Evolutionary conservation across 148 eudicot genomes (phyloP).

Genomic region (Rhododendron ovatum): DNA sequence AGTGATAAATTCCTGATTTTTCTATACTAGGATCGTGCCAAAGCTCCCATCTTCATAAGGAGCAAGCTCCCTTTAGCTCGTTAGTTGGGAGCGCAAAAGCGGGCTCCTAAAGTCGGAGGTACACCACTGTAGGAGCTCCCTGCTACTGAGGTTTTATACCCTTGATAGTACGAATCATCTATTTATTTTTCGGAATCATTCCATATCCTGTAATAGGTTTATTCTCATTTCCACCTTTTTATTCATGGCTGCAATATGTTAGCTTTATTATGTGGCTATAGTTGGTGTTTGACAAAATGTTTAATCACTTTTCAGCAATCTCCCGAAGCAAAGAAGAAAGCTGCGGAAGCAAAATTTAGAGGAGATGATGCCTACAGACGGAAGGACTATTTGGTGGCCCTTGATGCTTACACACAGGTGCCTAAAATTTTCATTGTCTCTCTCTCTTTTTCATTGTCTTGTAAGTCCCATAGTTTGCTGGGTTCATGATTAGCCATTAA

Average conservation of each 20-base stretch:
- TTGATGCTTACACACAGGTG: constrained; percentile 92
- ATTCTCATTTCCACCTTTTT: background rate
- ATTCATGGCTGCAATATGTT: background rate
- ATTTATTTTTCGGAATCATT: background rate
- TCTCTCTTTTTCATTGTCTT: background rate
- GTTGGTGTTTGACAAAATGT: background rate
- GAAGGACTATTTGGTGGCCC: constrained; percentile 58
- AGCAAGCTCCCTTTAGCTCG: too few relatives aligned
- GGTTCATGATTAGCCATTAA: background rate
- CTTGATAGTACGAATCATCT: background rate
- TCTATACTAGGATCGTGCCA: background rate
- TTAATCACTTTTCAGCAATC: constrained; percentile 40
- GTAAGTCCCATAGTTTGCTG: background rate
- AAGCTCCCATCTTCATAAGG: too few relatives aligned
- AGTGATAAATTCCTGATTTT: background rate
- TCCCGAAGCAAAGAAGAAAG: constrained; percentile 75
- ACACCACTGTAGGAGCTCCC: background rate
- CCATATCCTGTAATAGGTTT: background rate
- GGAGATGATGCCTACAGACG: constrained; percentile 73
- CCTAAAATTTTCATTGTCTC: background rate
- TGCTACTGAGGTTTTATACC: background rate
- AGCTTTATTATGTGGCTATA: background rate
- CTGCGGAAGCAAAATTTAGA: constrained; percentile 84
- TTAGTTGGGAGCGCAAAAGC: background rate
- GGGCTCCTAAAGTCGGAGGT: background rate